Conservation (phyloP, 768 basidiomycete genomes). For the Mycena galericulata region DNA sequence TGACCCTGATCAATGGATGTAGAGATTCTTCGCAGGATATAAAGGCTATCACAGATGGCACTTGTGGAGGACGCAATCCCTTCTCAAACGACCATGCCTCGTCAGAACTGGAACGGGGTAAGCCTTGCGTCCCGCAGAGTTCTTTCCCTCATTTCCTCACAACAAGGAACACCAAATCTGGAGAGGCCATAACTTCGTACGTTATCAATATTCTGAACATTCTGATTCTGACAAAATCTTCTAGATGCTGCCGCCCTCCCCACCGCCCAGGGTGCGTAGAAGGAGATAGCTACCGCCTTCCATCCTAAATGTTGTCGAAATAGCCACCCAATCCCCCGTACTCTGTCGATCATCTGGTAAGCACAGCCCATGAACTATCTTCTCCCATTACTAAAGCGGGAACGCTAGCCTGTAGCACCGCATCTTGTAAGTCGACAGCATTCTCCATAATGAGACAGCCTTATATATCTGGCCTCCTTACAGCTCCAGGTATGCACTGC, state of each 20-base stretch:
- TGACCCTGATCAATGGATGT: background rate
- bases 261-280: background rate
- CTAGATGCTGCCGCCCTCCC: constrained; percentile 1
- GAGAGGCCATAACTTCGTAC: background rate
- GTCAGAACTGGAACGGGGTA: background rate
- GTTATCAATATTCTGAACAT: constrained; percentile 2
- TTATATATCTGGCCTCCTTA: constrained; percentile 1
- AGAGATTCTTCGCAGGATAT: background rate
- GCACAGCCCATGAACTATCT: background rate
- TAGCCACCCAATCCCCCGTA: background rate
- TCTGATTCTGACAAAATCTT: constrained; percentile 14
- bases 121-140: background rate
- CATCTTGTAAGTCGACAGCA: constrained; percentile 12
- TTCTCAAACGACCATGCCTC: background rate
- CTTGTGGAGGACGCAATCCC: background rate
- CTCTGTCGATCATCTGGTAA: constrained; percentile 9
- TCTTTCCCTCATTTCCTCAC: background rate
- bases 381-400: background rate
- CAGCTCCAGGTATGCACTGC: constrained; percentile 31
- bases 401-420: background rate
- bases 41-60: background rate
- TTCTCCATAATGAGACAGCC: constrained; percentile 15
- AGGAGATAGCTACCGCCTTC: no score
- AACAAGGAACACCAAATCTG: background rate
- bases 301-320: background rate